Percentiles rank a stretch among this genome's conserved stretches.
These are phyloP conservation scores for Diaporthe longicolla DNA, from an alignment of 2,329 filamentous ascomycete species.

Conservation along the genomic window DNA sequence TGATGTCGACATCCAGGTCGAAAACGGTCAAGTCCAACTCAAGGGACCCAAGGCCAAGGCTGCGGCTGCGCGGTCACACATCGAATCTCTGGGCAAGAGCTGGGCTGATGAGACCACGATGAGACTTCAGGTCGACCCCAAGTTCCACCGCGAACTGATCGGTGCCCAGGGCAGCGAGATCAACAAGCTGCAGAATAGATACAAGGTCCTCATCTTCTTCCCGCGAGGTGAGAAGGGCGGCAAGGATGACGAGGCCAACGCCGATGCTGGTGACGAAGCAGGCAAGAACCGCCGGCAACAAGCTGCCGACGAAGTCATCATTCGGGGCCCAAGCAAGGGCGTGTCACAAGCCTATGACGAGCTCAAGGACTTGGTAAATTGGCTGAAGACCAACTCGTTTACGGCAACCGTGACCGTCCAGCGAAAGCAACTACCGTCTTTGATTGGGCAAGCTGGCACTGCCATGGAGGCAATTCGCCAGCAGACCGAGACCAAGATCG, in stretches of 20 bases:
- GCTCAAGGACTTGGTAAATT: slow-evolving; percentile 89
- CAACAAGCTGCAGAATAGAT: slow-evolving; percentile 91
- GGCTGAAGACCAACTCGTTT: slow-evolving; percentile 88
- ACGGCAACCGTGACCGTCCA: slow-evolving; percentile 86
- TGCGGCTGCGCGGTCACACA: slow-evolving; percentile 86
- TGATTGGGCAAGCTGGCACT: slow-evolving; percentile 91
- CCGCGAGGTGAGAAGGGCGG: slow-evolving; percentile 76
- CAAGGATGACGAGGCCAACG: slow-evolving; percentile 78
- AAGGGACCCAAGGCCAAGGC: slow-evolving; percentile 97
- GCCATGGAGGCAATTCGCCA: slow-evolving; percentile 93
- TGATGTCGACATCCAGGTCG: slow-evolving; percentile 85
- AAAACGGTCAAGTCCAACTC: slow-evolving; percentile 94
- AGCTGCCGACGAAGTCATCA: slow-evolving; percentile 87
- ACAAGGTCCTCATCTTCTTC: slow-evolving; percentile 96
- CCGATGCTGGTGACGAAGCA: slow-evolving; percentile 78
- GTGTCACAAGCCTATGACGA: slow-evolving; percentile 94
- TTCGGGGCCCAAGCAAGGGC: slow-evolving; percentile 92
- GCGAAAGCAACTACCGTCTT: slow-evolving; percentile 90
- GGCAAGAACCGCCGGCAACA: slow-evolving; percentile 79
- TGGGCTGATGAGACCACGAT: slow-evolving; percentile 93
- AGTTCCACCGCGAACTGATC: slow-evolving; percentile 95
- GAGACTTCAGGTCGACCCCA: slow-evolving; percentile 89
- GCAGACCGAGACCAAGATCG: slow-evolving; percentile 88
- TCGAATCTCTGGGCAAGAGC: slow-evolving; percentile 82
- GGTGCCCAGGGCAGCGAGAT: slow-evolving; percentile 90